A percentile compares a stretch with the other conserved stretches of the same genome.
Evolutionary conservation across 2,329 filamentous ascomycete species (phyloP).

Genomic region (Microdochium nivale): DNA sequence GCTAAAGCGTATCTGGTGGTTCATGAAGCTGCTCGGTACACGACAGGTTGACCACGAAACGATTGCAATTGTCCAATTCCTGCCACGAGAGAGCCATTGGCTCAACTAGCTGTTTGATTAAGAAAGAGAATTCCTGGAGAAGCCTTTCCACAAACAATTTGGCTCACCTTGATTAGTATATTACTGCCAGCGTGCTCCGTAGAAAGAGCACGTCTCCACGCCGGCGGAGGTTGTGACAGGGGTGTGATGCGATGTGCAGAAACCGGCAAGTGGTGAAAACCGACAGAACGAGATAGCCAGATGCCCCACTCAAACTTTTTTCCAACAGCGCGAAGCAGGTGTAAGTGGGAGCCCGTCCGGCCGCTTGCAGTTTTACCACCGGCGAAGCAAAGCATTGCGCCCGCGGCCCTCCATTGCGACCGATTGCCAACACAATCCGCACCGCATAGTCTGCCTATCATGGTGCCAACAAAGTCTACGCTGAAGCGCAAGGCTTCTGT

Average conservation of each 20-base stretch:
- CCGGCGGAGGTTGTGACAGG: background rate
- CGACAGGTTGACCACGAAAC: no score
- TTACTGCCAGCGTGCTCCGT: no score
- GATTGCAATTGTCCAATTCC: no score
- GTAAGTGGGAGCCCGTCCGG: background rate
- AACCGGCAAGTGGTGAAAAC: background rate
- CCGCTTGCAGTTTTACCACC: background rate
- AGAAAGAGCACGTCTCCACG: no score
- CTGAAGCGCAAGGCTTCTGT: constrained; percentile 60
- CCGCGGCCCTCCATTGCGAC: background rate
- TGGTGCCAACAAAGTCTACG: constrained; percentile 30
- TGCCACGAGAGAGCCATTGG: no score
- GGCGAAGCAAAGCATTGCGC: background rate
- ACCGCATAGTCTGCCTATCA: constrained; percentile 12
- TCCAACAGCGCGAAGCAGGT: background rate
- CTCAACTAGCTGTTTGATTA: no score
- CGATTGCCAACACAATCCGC: constrained; percentile 1
- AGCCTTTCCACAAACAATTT: background rate
- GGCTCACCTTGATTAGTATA: background rate
- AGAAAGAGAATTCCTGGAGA: background rate
- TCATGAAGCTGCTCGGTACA: no score
- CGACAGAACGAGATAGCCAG: background rate
- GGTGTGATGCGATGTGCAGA: background rate
- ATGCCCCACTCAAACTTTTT: background rate
- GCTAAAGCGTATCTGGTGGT: no score